These are phyloP conservation scores for Hypoxylon sp. DNA, from an alignment of 2,329 filamentous ascomycete genomes.

Conservation along the genomic window DNA sequence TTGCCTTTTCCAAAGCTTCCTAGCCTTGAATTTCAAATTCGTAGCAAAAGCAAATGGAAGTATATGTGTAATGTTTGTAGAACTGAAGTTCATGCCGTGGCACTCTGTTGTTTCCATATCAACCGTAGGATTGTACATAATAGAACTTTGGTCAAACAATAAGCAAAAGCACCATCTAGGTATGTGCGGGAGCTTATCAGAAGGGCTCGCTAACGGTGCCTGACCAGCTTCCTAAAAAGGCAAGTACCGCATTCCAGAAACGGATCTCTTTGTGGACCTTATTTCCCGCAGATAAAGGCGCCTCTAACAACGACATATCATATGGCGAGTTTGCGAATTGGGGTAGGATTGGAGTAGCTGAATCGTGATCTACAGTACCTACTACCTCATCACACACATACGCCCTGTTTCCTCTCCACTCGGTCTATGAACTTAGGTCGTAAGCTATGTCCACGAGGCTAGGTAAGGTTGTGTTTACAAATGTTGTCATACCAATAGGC, in stretches of 20 bases:
- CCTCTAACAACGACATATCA: not conserved
- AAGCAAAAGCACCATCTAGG: not conserved
- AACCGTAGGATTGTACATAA: not conserved
- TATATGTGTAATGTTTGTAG: not conserved
- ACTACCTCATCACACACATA: too few relatives aligned
- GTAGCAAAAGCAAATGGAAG: not conserved
- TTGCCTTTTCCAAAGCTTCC: not conserved
- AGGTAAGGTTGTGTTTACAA: too few relatives aligned
- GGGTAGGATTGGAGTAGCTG: slow-evolving; percentile 27
- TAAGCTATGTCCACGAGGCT: not conserved
- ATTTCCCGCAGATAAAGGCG: slow-evolving; percentile 37
- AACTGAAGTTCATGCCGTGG: not conserved
- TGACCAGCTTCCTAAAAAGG: slow-evolving; percentile 38
- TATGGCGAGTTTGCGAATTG: slow-evolving; percentile 2
- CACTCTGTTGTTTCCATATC: not conserved
- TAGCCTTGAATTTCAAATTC: not conserved
- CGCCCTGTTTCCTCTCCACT: slow-evolving; percentile 4
- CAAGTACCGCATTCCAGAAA: slow-evolving; percentile 7
- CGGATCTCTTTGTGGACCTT: slow-evolving; percentile 9
- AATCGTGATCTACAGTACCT: not conserved
- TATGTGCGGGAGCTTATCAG: slow-evolving; percentile 24
- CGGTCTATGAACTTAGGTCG: not conserved
- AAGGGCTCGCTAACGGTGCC: slow-evolving; percentile 24
- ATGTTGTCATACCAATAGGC: not conserved
- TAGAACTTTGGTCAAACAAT: not conserved